These are phyloP conservation scores for Westerdykella ornata DNA, from an alignment of 2,329 filamentous ascomycete species.

Conservation along the genomic window DNA sequence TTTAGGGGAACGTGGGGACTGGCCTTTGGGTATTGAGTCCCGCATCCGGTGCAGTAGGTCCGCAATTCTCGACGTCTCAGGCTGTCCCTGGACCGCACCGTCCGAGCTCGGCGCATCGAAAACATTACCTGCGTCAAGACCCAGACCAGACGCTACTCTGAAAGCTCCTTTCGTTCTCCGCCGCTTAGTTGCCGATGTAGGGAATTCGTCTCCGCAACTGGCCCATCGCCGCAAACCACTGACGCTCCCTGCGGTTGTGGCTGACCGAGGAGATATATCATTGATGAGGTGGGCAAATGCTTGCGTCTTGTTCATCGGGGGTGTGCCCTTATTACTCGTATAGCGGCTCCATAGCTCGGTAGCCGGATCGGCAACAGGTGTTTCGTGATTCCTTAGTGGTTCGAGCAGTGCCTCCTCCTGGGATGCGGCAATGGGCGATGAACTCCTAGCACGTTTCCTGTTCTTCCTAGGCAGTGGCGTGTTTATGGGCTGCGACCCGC, in stretches of 20 bases:
- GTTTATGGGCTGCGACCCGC: constrained; percentile 41
- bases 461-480: constrained; percentile 39
- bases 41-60: constrained; percentile 41
- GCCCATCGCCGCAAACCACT: constrained; percentile 45
- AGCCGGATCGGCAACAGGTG: constrained; percentile 43
- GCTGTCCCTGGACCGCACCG: constrained; percentile 19
- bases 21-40: constrained; percentile 34
- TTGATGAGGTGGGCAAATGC: constrained; percentile 42
- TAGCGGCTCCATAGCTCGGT: constrained; percentile 45
- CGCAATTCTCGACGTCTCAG: constrained; percentile 25
- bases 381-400: constrained; percentile 28
- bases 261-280: constrained; percentile 43
- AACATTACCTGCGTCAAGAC: constrained; percentile 16
- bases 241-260: constrained; percentile 41
- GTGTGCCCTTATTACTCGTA: constrained; percentile 35
- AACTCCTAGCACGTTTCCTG: constrained; percentile 43
- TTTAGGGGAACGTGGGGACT: constrained; percentile 19
- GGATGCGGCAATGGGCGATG: constrained; percentile 39
- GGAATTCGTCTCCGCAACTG: constrained; percentile 47
- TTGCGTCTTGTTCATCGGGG: constrained; percentile 32
- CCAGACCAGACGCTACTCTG: constrained; percentile 19
- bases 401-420: constrained; percentile 33
- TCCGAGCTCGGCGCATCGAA: constrained; percentile 30
- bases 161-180: constrained; percentile 33
- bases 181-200: constrained; percentile 39